These are phyloP conservation scores for Berkeleyomyces rouxiae DNA, from an alignment of 2,329 filamentous ascomycete species.

Conservation along the genomic window DNA sequence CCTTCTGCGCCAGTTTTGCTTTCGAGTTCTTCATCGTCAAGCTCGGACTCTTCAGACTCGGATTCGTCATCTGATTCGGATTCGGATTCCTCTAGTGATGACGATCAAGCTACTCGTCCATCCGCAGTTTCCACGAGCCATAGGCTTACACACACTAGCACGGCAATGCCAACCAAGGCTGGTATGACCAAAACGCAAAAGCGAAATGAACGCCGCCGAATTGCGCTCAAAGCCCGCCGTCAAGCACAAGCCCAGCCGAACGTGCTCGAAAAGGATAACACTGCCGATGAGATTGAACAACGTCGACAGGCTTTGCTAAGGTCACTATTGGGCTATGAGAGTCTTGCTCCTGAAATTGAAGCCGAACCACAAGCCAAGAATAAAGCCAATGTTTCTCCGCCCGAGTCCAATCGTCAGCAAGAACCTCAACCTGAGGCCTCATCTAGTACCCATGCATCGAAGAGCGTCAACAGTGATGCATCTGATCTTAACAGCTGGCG, in stretches of 20 bases:
- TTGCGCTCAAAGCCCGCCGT: not conserved
- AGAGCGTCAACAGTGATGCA: not conserved
- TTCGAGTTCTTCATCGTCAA: not conserved
- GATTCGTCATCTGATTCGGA: slow-evolving; percentile 3
- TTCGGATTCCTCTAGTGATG: not conserved
- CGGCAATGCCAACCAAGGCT: not conserved
- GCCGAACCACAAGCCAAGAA: not conserved
- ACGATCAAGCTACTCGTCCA: not conserved
- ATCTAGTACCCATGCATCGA: slow-evolving; percentile 22
- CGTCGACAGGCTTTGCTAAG: slow-evolving; percentile 14
- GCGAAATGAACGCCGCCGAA: slow-evolving; percentile 9
- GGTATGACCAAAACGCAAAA: slow-evolving; percentile 9
- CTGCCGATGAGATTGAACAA: slow-evolving; percentile 3
- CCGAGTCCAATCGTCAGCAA: not conserved
- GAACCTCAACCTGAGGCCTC: slow-evolving; percentile 22
- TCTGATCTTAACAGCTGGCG: slow-evolving; percentile 46
- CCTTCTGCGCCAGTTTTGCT: not conserved
- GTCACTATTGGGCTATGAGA: slow-evolving; percentile 28
- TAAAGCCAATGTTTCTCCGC: slow-evolving; percentile 11
- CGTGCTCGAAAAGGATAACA: slow-evolving; percentile 1
- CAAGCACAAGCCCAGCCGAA: not conserved
- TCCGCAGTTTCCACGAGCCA: not conserved
- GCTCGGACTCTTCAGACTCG: not conserved
- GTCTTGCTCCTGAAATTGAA: not conserved
- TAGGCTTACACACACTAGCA: too few relatives aligned